Base-by-base conservation (phyloP, 495 filamentous ascomycete genomes). In the Hypoxylon perforatum region DNA sequence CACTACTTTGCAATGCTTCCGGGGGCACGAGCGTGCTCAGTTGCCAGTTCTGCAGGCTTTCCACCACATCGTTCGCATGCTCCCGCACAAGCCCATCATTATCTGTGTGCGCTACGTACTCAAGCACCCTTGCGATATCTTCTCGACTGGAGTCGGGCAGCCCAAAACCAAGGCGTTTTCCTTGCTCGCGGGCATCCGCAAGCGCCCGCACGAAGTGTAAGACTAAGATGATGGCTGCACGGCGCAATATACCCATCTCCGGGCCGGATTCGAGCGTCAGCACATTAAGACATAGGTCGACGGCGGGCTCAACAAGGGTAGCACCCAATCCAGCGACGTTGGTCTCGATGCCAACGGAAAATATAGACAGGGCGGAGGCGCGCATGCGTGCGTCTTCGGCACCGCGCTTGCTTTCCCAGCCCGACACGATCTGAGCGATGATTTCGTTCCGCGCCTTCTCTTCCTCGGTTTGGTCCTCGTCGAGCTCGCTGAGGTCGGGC, bases 361-460 rank as follows among this genome's bases (percentile, higher is more conserved):
- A 80, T 15, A 97, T 85, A 4, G 90, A 91, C 0, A 97, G 75
- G 2, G 92, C 92, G 0, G 92, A 95, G 8, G 91, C 83, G 5
- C 93, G 87, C 36, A 93, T 82, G 12, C 93, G 84, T 1, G 94
- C 79, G 69, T 97, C 92, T 67, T 97, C 93, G 17, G 84, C 81
- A 0, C 85, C 82, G 1, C 87, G 85, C 51, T 85, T 90, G 41
- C 83, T 83, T 52, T 88, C 86, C 93, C 93, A 97, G 4, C 90
- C 90, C 4, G 82, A 77, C 1, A 96, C 82, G 36, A 96, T 91
- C 46, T 84, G 83, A 14, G 83, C 82, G 0, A 90, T 77, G 10
- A 87, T 75, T 2, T 82, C 83, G 19, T 84, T 77, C 63, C 85
- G 82, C 38, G 82, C 67, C 35, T 78, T 75, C 45, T 83, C 82